Evolutionary conservation across 768 basidiomycete species (phyloP), one percentile per base, ranked within the genome.

Genomic region (Kwoniella bestiolae): DNA sequence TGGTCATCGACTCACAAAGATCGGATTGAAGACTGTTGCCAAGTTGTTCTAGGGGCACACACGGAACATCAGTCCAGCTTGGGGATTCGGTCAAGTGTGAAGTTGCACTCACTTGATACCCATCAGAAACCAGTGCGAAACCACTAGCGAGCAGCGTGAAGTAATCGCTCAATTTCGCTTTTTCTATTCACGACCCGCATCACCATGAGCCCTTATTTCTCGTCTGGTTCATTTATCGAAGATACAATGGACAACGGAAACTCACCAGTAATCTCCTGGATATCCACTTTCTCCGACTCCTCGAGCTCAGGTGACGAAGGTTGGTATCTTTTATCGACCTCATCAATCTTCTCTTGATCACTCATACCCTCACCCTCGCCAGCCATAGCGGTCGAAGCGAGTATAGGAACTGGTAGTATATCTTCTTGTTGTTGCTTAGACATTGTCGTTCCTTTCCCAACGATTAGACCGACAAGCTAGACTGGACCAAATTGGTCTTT

Each of bases 31-130:
- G 25, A 73, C 60, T 0, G 71, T 73, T 2, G 71, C 44, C 46
- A 69, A 53, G 60, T 73, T 73, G 50, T 73, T 73, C 70, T 72
- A 28, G n/a, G n/a, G n/a, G n/a, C n/a, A n/a, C n/a, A n/a, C n/a
- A n/a, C n/a, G n/a, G n/a, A n/a, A n/a, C n/a, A n/a, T n/a, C n/a
- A n/a, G n/a, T n/a, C n/a, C n/a, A n/a, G n/a, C n/a, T n/a, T n/a
- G n/a, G n/a, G n/a, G n/a, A n/a, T n/a, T n/a, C n/a, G 29, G 3
- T 59, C 32, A 28, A 49, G 18, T 32, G 49, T 25, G 50, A 28
- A 8, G 23, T 0, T 1, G 3, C 11, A 49, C 69, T 38, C 29
- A 67, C 69, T 35, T 70, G 73, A 52, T 69, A 71, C 2, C 73
- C 73, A 47, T 74, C 73, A 14, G 73, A 74, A 41, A 74, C 68